Evolutionary conservation across 2,329 filamentous ascomycete species (phyloP), one percentile per base, ranked within the genome.

Genomic region (Penicillium sp.): DNA sequence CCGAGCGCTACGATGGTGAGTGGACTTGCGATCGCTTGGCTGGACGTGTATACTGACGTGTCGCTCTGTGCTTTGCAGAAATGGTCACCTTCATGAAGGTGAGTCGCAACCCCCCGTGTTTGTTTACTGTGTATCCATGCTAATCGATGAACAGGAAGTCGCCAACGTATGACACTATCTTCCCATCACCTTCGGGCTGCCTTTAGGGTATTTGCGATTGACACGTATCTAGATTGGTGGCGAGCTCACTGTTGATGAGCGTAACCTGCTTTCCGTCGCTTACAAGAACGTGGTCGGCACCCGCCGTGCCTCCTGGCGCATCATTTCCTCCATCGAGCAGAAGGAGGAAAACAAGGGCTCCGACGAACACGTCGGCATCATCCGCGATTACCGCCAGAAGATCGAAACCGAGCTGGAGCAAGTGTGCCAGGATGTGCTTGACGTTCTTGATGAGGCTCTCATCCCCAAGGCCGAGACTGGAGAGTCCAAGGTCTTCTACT

Each of bases 201-300:
- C 26, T 44, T 52, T 4, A 20, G 8, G 11, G 13, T 22, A 50
- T n/a, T 29, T 49, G 57, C 63, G 55, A 69, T 63, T 65, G 57
- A 61, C 60, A 50, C 31, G 48, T 42, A 34, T 48, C 39, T 57
- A 88, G 85, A 79, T 87, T 67, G 84, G 83, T 71, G 85, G 85
- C 70, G 85, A 88, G 74, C 81, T 88, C 69, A 83, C 84, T 61
- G 85, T 88, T 64, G 85, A 88, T 81, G 85, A 88, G 78, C 85
- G 85, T 74, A 97, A 97, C 83, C 89, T 99, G 65, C 88, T 99
- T 67, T 96, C 91, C 66, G 94, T 97, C 73, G 93, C 93, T 77
- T 99, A 99, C 89, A 99, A 99, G 90, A 99, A 99, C 81, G 94
- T 99, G 61, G 91, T 99, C 72, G 93, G 94, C 73, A 95, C 94